Percentiles rank a stretch among this genome's conserved stretches.
These are phyloP conservation scores for Monosporozyma solicola DNA, from an alignment of 805 yeast species.

Conservation along the genomic window DNA sequence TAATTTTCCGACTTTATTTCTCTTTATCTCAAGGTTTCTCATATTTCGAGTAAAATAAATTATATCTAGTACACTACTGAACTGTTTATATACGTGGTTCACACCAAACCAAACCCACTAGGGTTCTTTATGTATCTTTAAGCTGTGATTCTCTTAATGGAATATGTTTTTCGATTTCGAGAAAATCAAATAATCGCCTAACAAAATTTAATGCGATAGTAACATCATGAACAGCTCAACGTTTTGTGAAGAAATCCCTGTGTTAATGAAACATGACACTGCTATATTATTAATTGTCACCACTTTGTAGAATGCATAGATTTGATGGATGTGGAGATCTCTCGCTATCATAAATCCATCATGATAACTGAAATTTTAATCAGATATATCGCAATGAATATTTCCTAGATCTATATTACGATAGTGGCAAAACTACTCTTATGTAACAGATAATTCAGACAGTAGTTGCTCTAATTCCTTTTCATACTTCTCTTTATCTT, in stretches of 20 bases:
- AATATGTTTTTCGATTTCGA: background rate
- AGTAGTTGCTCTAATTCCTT: slow-evolving; percentile 16
- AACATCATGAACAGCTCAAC: too few relatives aligned
- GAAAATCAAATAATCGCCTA: background rate
- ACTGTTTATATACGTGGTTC: background rate
- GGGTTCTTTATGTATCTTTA: too few relatives aligned
- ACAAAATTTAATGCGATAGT: background rate
- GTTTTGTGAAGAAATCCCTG: too few relatives aligned
- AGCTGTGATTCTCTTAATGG: background rate
- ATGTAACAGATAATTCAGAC: slow-evolving; percentile 5
- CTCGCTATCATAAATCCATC: too few relatives aligned
- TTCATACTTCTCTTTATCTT: slow-evolving; percentile 11
- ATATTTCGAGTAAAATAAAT: background rate
- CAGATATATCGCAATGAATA: too few relatives aligned
- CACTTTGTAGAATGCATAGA: too few relatives aligned
- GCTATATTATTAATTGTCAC: too few relatives aligned
- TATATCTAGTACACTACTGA: too few relatives aligned
- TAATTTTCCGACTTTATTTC: background rate
- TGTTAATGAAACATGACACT: too few relatives aligned
- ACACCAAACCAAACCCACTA: background rate
- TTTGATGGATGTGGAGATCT: too few relatives aligned
- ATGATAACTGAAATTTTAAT: too few relatives aligned
- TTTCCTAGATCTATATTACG: background rate
- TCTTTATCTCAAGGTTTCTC: background rate
- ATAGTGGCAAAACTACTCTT: background rate